Percentiles rank a stretch among this genome's conserved stretches.
Evolutionary conservation across 371 early-diverging fungal species (phyloP).

Genomic region (Smittium mucronatum): DNA sequence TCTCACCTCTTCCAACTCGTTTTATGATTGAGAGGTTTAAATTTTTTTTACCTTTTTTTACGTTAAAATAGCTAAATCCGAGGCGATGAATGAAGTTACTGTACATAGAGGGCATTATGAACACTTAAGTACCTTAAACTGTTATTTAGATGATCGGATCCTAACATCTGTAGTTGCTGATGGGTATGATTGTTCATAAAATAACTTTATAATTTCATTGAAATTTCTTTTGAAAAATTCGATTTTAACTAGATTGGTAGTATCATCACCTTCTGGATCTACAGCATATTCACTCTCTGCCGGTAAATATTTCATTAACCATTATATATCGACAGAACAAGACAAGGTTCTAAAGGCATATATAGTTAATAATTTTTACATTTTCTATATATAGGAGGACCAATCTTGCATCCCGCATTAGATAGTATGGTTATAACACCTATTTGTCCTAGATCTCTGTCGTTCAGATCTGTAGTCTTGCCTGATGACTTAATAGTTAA

Average conservation of each 20-base stretch:
- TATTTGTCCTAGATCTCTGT: conserved; percentile 88
- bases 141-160: conserved; percentile 60
- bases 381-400: conserved; percentile 39
- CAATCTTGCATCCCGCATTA: conserved; percentile 87
- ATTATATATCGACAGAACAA: no score
- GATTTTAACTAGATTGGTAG: conserved; percentile 46
- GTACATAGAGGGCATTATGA: conserved; percentile 78
- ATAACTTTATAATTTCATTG: no score
- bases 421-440: conserved; percentile 80
- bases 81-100: conserved; percentile 81
- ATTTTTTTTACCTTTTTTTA: no score
- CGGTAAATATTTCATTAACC: no score
- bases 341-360: no score
- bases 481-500: conserved; percentile 58
- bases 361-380: no score
- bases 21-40: no score
- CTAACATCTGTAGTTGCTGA: conserved; percentile 79
- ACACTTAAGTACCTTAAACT: conserved; percentile 66
- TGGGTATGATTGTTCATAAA: conserved; percentile 16
- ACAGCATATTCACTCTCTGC: conserved; percentile 89
- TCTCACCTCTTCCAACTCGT: no score
- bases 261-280: conserved; percentile 89
- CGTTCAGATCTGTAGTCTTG: conserved; percentile 80
- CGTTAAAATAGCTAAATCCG: no score
- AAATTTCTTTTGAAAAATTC: no score